These are phyloP conservation scores for Herpetomonas samuelpessoai DNA, from an alignment of 208 protist genomes.

Conservation along the genomic window DNA sequence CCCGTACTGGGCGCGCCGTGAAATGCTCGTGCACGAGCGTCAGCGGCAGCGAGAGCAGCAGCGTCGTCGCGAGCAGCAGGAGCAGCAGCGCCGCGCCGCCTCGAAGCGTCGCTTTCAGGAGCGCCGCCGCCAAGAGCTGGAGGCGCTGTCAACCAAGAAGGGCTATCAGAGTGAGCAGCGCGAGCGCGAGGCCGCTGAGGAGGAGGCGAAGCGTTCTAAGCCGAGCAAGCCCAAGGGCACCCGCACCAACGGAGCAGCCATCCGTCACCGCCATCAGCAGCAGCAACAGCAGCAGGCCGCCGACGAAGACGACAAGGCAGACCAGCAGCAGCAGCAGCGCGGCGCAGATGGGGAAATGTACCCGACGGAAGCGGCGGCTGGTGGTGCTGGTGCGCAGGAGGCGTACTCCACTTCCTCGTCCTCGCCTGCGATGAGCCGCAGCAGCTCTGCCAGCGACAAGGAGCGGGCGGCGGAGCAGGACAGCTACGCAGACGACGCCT, in stretches of 20 bases:
- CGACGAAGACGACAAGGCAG: constrained; percentile 5
- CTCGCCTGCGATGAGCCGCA: constrained; percentile 19
- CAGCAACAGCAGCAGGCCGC: background rate
- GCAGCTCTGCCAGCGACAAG: constrained; percentile 9
- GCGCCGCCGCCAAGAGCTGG: constrained; percentile 53
- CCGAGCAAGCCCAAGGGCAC: constrained; percentile 6
- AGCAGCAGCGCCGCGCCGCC: constrained; percentile 32
- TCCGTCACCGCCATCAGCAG: constrained; percentile 16
- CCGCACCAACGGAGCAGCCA: background rate
- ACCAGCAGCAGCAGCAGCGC: constrained; percentile 12
- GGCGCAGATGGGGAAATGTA: constrained; percentile 3
- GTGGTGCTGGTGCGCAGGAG: constrained; percentile 5
- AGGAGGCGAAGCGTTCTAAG: constrained; percentile 10
- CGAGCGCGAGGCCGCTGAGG: constrained; percentile 21
- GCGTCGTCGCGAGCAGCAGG: constrained; percentile 38
- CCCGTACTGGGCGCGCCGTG: constrained; percentile 68
- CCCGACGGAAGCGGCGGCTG: background rate
- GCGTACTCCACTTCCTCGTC: constrained; percentile 27
- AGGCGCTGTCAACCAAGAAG: constrained; percentile 46
- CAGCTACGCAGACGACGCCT: constrained; percentile 33
- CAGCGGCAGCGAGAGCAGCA: constrained; percentile 35
- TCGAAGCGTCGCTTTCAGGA: constrained; percentile 56
- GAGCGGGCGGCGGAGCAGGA: constrained; percentile 3
- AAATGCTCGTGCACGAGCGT: constrained; percentile 56
- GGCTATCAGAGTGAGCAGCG: constrained; percentile 29